Conservation (phyloP, 2,329 filamentous ascomycete genomes). For the Raffaelea albimanens region DNA sequence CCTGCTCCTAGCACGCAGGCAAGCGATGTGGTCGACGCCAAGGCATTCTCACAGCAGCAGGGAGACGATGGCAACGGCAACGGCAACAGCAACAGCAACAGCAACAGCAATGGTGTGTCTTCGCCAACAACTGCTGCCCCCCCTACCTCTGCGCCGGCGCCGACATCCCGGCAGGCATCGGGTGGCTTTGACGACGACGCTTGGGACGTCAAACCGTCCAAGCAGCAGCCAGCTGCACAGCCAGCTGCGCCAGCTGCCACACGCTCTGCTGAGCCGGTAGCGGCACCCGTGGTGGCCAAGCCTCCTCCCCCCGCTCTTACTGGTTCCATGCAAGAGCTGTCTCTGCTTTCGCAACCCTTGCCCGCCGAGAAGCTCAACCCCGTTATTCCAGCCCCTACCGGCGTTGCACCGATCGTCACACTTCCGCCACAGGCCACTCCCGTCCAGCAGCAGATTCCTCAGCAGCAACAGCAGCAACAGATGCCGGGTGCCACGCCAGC, state of each 20-base stretch:
- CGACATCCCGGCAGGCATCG: slow-evolving; percentile 11
- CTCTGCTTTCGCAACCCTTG: slow-evolving; percentile 41
- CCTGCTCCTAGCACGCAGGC: slow-evolving; percentile 81
- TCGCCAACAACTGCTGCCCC: slow-evolving; percentile 6
- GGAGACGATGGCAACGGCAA: slow-evolving; percentile 28
- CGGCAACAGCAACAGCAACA: slow-evolving; percentile 26
- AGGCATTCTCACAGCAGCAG: slow-evolving; percentile 64
- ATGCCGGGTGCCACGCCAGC: slow-evolving; percentile 46
- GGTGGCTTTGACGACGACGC: slow-evolving; percentile 89
- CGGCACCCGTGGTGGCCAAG: slow-evolving; percentile 25
- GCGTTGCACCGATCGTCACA: slow-evolving; percentile 20
- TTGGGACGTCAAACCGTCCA: slow-evolving; percentile 87
- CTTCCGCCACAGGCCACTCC: slow-evolving; percentile 22
- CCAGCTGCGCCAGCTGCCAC: slow-evolving; percentile 29
- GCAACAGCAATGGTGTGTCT: slow-evolving; percentile 6
- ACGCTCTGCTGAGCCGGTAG: slow-evolving; percentile 23
- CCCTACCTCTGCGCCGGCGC: slow-evolving; percentile 1
- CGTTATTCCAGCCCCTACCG: slow-evolving; percentile 16
- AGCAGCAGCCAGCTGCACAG: slow-evolving; percentile 34
- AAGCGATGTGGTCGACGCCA: slow-evolving; percentile 78
- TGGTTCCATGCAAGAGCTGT: slow-evolving; percentile 56
- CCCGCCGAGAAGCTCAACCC: slow-evolving; percentile 34
- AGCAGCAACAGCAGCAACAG: slow-evolving; percentile 21
- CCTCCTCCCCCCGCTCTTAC: slow-evolving; percentile 46
- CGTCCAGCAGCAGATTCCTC: slow-evolving; percentile 17